phyloP scores from a whole-genome alignment of 2,329 filamentous ascomycete genomes.

The Aspergillus cejpii region DNA sequence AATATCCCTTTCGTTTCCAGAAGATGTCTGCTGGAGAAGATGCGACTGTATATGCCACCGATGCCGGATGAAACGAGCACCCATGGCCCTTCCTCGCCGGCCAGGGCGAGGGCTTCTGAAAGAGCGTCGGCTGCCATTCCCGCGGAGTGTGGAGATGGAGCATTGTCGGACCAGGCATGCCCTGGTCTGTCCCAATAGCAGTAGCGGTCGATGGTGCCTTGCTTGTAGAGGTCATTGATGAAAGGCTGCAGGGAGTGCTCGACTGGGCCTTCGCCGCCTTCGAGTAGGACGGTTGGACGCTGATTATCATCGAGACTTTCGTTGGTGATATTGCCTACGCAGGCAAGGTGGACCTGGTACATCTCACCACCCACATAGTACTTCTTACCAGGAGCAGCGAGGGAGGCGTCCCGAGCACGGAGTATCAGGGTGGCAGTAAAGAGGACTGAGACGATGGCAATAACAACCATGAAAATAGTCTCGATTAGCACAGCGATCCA shows the following conservation, averaged over 20 bases:
- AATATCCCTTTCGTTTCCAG: slow-evolving; percentile 69
- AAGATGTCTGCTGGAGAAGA: slow-evolving; percentile 80
- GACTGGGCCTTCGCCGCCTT: slow-evolving; percentile 72
- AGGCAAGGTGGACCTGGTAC: slow-evolving; percentile 81
- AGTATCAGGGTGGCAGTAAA: slow-evolving; percentile 74
- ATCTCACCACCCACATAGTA: slow-evolving; percentile 77
- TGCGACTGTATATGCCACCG: slow-evolving; percentile 80
- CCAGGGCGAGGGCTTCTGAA: slow-evolving; percentile 72
- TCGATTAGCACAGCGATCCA: slow-evolving; percentile 76
- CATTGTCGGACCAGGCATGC: slow-evolving; percentile 80
- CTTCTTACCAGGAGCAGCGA: slow-evolving; percentile 65
- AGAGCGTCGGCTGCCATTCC: slow-evolving; percentile 87
- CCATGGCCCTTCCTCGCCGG: slow-evolving; percentile 82
- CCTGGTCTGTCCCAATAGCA: slow-evolving; percentile 95
- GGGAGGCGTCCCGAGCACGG: slow-evolving; percentile 68
- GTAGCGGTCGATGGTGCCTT: slow-evolving; percentile 78
- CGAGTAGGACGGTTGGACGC: slow-evolving; percentile 74
- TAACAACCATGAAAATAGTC: slow-evolving; percentile 62
- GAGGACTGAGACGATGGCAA: slow-evolving; percentile 63
- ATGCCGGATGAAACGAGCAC: slow-evolving; percentile 79
- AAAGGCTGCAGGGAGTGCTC: slow-evolving; percentile 75
- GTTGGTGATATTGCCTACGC: slow-evolving; percentile 64
- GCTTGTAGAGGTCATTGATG: slow-evolving; percentile 66
- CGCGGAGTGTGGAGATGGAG: slow-evolving; percentile 85
- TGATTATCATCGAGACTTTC: slow-evolving; percentile 40